Conservation (phyloP, 805 yeast species). For the Candida sanyiensis region DNA sequence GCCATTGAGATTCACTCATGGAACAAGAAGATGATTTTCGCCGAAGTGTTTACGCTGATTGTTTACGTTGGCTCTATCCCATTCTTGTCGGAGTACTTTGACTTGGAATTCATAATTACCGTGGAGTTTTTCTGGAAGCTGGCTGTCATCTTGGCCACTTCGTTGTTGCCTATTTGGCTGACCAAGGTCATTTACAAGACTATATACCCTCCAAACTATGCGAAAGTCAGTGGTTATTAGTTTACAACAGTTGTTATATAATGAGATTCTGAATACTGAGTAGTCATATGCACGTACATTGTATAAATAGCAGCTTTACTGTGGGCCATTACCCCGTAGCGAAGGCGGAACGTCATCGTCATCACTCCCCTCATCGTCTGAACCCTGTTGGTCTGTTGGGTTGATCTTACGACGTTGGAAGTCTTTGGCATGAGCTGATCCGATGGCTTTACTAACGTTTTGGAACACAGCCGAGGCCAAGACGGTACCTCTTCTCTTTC, state of each 20-base stretch:
- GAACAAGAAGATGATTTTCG: constrained; percentile 69
- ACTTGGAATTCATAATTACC: constrained; percentile 54
- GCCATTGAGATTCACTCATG: constrained; percentile 90
- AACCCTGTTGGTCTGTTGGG: constrained; percentile 14
- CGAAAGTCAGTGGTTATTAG: constrained; percentile 83
- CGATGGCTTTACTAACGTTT: constrained; percentile 48
- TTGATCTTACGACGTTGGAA: constrained; percentile 45
- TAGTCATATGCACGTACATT: no score
- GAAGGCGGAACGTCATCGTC: constrained; percentile 29
- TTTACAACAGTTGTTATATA: constrained; percentile 10
- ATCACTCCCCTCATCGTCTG: constrained; percentile 28
- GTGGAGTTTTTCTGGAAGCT: constrained; percentile 66
- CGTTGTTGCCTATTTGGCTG: constrained; percentile 87
- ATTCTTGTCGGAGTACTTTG: constrained; percentile 80
- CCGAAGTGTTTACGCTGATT: constrained; percentile 65
- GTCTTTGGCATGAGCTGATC: constrained; percentile 78
- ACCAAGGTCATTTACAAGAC: constrained; percentile 68
- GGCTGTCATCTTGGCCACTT: constrained; percentile 54
- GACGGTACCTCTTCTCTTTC: constrained; percentile 20
- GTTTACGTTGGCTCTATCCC: constrained; percentile 76
- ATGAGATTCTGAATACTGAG: no score
- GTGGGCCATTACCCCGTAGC: no score
- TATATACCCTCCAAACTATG: constrained; percentile 90
- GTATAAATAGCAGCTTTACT: no score
- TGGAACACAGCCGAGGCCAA: constrained; percentile 30